These are phyloP conservation scores for Backusella tarrabulga DNA, from an alignment of 192 early-diverging fungal species.

Conservation along the genomic window DNA sequence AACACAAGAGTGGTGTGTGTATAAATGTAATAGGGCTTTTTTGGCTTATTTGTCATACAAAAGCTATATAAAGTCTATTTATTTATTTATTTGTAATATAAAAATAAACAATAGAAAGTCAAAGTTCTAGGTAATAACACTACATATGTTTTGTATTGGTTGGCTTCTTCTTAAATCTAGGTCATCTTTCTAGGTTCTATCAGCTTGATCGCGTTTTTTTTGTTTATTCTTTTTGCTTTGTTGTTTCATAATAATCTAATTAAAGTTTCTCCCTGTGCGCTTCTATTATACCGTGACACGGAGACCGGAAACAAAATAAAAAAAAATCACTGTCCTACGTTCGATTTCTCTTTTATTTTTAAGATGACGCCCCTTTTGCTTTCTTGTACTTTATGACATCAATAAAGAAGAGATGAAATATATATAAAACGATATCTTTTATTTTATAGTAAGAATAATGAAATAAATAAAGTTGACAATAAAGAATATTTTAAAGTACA, in stretches of 20 bases:
- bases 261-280: not conserved
- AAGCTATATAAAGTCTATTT: not conserved
- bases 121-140: not conserved
- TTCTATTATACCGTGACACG: not conserved
- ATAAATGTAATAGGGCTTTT: not conserved
- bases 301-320: conserved; percentile 2
- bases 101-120: not conserved
- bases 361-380: not conserved
- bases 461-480: not conserved
- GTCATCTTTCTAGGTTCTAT: not conserved
- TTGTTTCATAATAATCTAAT: not conserved
- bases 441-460: not conserved
- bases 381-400: not conserved
- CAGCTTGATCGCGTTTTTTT: not conserved
- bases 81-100: not conserved
- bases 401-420: not conserved
- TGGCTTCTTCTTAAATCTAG: not conserved
- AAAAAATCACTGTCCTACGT: not conserved
- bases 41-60: conserved; percentile 8
- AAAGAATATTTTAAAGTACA: not conserved
- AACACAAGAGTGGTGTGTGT: not conserved
- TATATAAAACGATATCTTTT: not conserved
- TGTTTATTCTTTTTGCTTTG: not conserved
- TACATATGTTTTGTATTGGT: not conserved
- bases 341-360: not conserved